Conservation (phyloP, 2,329 filamentous ascomycete genomes). For the Claviceps sp. region DNA sequence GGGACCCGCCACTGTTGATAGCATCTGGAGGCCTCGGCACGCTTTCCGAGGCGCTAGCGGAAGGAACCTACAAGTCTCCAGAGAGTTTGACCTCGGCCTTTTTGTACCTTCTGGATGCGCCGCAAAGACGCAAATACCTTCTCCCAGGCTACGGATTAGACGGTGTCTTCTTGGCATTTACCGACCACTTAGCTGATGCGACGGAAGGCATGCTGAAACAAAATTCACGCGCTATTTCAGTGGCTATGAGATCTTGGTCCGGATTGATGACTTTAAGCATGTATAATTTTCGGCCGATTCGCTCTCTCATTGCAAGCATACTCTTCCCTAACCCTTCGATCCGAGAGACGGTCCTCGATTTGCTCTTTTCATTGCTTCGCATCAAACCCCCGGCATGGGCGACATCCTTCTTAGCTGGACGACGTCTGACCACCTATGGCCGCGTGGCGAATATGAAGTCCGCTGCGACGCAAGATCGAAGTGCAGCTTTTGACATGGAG, state of each 20-base stretch:
- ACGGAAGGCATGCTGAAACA: constrained; percentile 57
- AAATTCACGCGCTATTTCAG: constrained; percentile 84
- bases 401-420: constrained; percentile 83
- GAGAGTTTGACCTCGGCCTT: constrained; percentile 83
- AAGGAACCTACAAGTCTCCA: constrained; percentile 83
- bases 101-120: constrained; percentile 77
- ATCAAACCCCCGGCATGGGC: constrained; percentile 93
- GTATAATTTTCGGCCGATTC: constrained; percentile 74
- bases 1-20: constrained; percentile 69
- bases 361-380: constrained; percentile 66
- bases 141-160: constrained; percentile 82
- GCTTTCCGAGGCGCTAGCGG: constrained; percentile 81
- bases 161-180: constrained; percentile 81
- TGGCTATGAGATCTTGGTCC: constrained; percentile 84
- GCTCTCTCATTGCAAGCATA: constrained; percentile 59
- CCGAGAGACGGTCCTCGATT: constrained; percentile 70
- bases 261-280: constrained; percentile 80
- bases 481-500: constrained; percentile 41
- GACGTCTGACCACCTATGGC: constrained; percentile 91
- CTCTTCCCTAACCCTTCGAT: constrained; percentile 42
- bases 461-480: constrained; percentile 34
- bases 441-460: constrained; percentile 74
- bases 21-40: constrained; percentile 74
- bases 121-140: constrained; percentile 67
- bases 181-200: constrained; percentile 54